Percentiles rank a stretch among this genome's conserved stretches.
These are phyloP conservation scores for Schizosaccharomyces lindneri DNA, from an alignment of 805 yeast genomes.

Conservation along the genomic window DNA sequence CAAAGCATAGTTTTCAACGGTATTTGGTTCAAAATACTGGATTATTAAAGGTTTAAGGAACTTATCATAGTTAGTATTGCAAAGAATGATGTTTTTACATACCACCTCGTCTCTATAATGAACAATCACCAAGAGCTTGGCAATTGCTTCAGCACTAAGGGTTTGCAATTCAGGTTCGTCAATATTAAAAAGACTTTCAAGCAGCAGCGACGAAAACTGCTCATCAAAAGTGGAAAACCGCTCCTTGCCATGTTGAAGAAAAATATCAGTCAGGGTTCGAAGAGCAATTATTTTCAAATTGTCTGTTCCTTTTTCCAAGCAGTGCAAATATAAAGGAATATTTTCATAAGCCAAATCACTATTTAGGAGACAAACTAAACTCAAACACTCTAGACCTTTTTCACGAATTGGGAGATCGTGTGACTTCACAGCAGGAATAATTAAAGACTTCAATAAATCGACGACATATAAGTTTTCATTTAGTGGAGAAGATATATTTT, in stretches of 20 bases:
- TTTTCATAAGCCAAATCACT: conserved; percentile 36
- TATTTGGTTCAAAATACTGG: conserved; percentile 50
- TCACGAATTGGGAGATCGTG: conserved; percentile 29
- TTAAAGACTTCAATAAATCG: conserved; percentile 49
- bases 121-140: conserved; percentile 46
- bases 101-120: conserved; percentile 27
- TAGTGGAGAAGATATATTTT: conserved; percentile 29
- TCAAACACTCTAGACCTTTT: conserved; percentile 50
- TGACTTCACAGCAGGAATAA: conserved; percentile 52
- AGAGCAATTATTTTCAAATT: conserved; percentile 36
- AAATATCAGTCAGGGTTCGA: conserved; percentile 49
- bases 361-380: conserved; percentile 56
- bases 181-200: neutral
- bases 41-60: conserved; percentile 29
- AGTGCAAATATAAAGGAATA: conserved; percentile 39
- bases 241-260: conserved; percentile 55
- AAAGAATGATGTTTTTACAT: neutral
- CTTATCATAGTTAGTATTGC: conserved; percentile 11
- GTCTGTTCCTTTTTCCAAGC: conserved; percentile 42
- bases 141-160: conserved; percentile 61
- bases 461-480: conserved; percentile 39
- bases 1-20: conserved; percentile 35
- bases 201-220: conserved; percentile 14
- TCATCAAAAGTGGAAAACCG: conserved; percentile 37
- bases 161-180: conserved; percentile 41